These are phyloP conservation scores for Podospora anserina DNA, from an alignment of 495 filamentous ascomycete species.

Conservation along the genomic window DNA sequence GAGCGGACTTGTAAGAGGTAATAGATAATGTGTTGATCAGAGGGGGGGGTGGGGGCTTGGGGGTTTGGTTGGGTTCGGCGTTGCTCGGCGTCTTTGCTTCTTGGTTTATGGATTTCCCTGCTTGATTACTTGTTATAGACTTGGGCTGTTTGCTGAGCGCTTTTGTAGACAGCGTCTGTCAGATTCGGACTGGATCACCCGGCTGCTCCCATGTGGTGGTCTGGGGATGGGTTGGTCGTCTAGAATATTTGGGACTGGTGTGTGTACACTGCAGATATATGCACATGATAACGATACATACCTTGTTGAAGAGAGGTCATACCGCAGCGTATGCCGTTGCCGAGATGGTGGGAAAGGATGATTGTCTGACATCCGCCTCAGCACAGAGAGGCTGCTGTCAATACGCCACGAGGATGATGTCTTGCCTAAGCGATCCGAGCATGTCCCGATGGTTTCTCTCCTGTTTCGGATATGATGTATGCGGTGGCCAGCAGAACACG, in stretches of 20 bases:
- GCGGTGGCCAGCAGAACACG: background rate
- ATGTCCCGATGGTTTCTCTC: background rate
- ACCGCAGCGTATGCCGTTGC: background rate
- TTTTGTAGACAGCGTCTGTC: background rate
- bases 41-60: background rate
- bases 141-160: background rate
- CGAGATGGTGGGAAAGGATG: background rate
- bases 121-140: background rate
- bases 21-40: background rate
- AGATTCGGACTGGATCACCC: background rate
- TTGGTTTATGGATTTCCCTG: background rate
- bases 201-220: background rate
- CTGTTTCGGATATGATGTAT: background rate
- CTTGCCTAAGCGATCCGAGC: background rate
- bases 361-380: background rate
- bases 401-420: background rate
- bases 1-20: conserved; percentile 9
- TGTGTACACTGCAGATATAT: background rate
- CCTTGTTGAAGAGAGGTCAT: background rate
- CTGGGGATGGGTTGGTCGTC: background rate
- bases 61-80: conserved; percentile 1
- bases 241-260: background rate
- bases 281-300: background rate
- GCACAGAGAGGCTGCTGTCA: background rate
- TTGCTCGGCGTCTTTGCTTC: conserved; percentile 2